Evolutionary conservation across 768 basidiomycete genomes (phyloP), one percentile per base, ranked within the genome.

Genomic region (Amanita pallidorosea): DNA sequence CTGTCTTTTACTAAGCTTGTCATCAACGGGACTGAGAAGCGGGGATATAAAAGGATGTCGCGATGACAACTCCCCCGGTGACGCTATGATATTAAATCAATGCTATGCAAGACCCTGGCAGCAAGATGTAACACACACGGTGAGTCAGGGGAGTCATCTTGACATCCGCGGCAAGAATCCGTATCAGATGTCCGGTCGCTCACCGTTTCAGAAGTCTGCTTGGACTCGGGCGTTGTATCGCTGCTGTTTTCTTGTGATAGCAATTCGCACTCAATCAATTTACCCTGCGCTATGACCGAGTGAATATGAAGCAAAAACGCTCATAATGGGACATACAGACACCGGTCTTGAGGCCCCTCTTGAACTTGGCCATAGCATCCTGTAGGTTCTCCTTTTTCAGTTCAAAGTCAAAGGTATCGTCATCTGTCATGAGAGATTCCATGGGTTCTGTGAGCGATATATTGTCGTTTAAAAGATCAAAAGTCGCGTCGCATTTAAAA

Each of bases 391-490:
- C 56, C 49, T 59, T 57, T 42, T 64, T 61, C 4, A 55, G 43
- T 29, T 51, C 59, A 57, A 68, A 53, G 36, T 72, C 69, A 49
- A 71, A 72, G 54, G 70, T 70, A 33, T 68, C 65, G 41, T 74
- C 73, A 33, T 69, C 70, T 17, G 34, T 36, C 50, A 25, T 44
- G 20, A 44, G 35, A 13, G 18, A 29, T 9, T 66, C 68, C 41
- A 64, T 54, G 25, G 59, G 63, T 52, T 63, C 63, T 22, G 68
- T 53, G 45, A 68, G 68, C 4, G 69, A 65, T 45, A 77, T 68
- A 49, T 70, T 72, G 57, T 78, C 77, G 51, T 74, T 76, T 49
- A 79, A 57, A 33, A 79, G 55, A 56, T 79, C 75, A 56, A 77
- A 78, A 31, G 70, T 72, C 33, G 65, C 60, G n/a, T 76, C 74